Evolutionary conservation across 2,329 filamentous ascomycete genomes (phyloP), one percentile per base, ranked within the genome.

Genomic region (Parascedosporium putredinis): DNA sequence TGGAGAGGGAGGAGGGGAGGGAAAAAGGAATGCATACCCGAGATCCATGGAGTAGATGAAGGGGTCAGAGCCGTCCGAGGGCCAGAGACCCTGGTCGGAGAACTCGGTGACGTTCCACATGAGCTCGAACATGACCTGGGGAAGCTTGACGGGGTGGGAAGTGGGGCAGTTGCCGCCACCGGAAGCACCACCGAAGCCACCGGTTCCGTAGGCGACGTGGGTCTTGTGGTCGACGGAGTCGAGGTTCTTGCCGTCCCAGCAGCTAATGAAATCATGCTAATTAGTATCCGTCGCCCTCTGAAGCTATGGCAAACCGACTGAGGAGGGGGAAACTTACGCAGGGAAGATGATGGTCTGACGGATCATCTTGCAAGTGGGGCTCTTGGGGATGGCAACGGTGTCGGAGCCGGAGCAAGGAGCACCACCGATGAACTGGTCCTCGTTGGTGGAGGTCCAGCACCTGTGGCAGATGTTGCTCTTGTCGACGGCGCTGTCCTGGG

Each of bases 211-310:
- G 12, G 51, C 34, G 20, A 53, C 48, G 31, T 53, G 51, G 31
- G 25, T 22, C 49, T 65, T 67, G 58, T 74, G 73, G 57, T 78
- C 68, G 1, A 65, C 53, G 12, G 66, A 64, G 57, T 78, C 74
- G 48, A 73, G 54, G 53, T 75, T 68, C 36, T 65, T 64, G 34
- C 76, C 76, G 12, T 79, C 68, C 76, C 76, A 79, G 65, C 76
- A 79, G 14, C 67, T 67, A 2, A n/a, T 69, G 57, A 7, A 7
- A 31, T 12, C 75, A 66, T 4, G 29, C 10, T 20, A 50, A 48
- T 24, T 52, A n/a, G 14, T 7, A 40, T n/a, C n/a, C n/a, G n/a
- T n/a, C n/a, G n/a, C n/a, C n/a, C n/a, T n/a, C n/a, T n/a, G n/a
- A n/a, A n/a, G n/a, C n/a, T n/a, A n/a, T n/a, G n/a, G n/a, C n/a